Percentiles rank a stretch among this genome's conserved stretches.
phyloP scores from a whole-genome alignment of 306 rosid species.

The Inga leiocalycina region DNA sequence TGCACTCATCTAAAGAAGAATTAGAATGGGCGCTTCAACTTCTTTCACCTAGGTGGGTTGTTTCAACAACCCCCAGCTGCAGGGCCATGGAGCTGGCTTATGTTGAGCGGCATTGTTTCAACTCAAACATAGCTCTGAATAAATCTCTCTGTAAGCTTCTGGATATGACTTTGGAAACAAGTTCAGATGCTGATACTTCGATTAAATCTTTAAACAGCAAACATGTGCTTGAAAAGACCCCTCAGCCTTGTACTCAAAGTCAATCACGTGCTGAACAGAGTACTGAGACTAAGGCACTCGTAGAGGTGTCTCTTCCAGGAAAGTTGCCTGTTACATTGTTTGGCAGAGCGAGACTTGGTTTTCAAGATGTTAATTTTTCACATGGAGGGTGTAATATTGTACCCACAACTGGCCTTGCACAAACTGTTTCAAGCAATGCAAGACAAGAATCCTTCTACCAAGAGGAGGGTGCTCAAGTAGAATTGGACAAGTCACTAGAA shows the following conservation, averaged over 20 bases:
- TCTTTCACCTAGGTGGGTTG: slow-evolving; percentile 86
- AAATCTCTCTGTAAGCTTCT: slow-evolving; percentile 64
- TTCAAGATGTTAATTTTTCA: slow-evolving; percentile 44
- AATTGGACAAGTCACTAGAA: slow-evolving; percentile 32
- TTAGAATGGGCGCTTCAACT: slow-evolving; percentile 81
- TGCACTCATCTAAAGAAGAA: slow-evolving; percentile 84
- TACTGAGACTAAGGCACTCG: slow-evolving; percentile 33
- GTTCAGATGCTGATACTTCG: slow-evolving; percentile 34
- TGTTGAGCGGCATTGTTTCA: slow-evolving; percentile 62
- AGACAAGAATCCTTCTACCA: slow-evolving; percentile 30
- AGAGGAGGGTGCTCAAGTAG: slow-evolving; percentile 40
- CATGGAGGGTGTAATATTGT: slow-evolving; percentile 33
- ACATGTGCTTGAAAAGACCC: slow-evolving; percentile 40
- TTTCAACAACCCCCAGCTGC: slow-evolving; percentile 84
- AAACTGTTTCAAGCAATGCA: slow-evolving; percentile 33
- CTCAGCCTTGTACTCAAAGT: slow-evolving; percentile 39
- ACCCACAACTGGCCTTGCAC: slow-evolving; percentile 35
- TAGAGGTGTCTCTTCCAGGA: slow-evolving; percentile 41
- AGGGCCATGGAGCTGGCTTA: slow-evolving; percentile 74
- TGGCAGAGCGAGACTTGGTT: slow-evolving; percentile 75
- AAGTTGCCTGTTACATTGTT: slow-evolving; percentile 64
- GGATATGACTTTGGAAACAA: slow-evolving; percentile 48
- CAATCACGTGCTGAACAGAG: slow-evolving; percentile 43
- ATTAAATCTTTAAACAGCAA: slow-evolving; percentile 34
- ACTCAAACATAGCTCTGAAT: slow-evolving; percentile 41